Conservation (phyloP, 352 stramenopile genomes). For the Aphanomyces euteiches region DNA sequence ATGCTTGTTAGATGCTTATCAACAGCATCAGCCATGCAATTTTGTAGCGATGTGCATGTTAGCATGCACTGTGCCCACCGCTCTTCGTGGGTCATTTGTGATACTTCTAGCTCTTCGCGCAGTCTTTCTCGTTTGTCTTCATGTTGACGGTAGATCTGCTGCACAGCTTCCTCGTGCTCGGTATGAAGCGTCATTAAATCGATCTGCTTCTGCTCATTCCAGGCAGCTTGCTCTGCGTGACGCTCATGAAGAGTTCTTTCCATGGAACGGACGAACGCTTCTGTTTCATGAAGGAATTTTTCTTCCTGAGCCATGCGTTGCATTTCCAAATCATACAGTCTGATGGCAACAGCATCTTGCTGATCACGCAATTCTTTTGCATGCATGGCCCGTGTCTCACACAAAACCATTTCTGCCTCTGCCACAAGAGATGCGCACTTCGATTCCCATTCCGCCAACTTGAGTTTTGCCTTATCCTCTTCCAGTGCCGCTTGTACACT, state of each 20-base stretch:
- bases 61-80: neutral
- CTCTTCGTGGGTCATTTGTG: constrained; percentile 20
- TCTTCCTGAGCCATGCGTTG: constrained; percentile 15
- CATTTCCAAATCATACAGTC: constrained; percentile 2
- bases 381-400: constrained; percentile 26
- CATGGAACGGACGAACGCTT: constrained; percentile 10
- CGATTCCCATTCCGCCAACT: constrained; percentile 27
- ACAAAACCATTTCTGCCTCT: constrained; percentile 22
- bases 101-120: constrained; percentile 1
- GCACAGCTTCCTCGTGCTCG: constrained; percentile 10
- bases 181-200: constrained; percentile 10
- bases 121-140: neutral
- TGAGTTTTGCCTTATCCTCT: constrained; percentile 19
- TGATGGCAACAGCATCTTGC: neutral
- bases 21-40: neutral
- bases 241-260: neutral
- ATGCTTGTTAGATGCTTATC: neutral
- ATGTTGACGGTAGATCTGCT: neutral
- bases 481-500: constrained; percentile 19
- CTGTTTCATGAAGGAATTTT: constrained; percentile 7
- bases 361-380: constrained; percentile 1
- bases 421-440: constrained; percentile 20
- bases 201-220: constrained; percentile 19
- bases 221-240: constrained; percentile 4
- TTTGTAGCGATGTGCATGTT: neutral